Evolutionary conservation across 805 yeast genomes (phyloP).

Genomic region (Yarrowia sp.): DNA sequence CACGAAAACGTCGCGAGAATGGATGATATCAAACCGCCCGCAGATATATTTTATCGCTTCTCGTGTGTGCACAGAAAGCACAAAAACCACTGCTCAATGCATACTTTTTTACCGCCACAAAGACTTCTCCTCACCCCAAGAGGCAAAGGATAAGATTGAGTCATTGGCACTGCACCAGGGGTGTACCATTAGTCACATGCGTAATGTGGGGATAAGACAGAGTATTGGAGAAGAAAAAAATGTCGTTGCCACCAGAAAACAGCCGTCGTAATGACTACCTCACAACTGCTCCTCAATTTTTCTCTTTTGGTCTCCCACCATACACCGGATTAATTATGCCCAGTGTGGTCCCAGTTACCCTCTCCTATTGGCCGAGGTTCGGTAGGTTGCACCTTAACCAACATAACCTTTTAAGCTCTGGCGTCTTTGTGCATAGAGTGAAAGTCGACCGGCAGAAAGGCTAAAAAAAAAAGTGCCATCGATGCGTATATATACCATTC

Average conservation of each 20-base stretch:
- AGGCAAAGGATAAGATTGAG: slow-evolving; percentile 24
- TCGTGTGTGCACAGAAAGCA: too few species aligned
- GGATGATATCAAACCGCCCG: too few species aligned
- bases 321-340: slow-evolving; percentile 17
- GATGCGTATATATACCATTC: slow-evolving; percentile 1
- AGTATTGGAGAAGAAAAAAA: neutral
- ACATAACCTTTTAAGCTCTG: neutral
- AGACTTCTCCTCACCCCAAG: neutral
- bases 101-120: neutral
- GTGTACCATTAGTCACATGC: slow-evolving; percentile 26
- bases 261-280: neutral
- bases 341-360: slow-evolving; percentile 14
- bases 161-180: slow-evolving; percentile 26
- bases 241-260: too few species aligned
- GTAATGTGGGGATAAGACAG: slow-evolving; percentile 14
- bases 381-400: slow-evolving; percentile 19
- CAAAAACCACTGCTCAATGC: neutral
- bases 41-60: too few species aligned
- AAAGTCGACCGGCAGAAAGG: neutral
- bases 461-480: neutral
- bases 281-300: neutral
- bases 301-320: neutral
- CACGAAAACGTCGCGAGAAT: too few species aligned
- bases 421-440: neutral
- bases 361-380: slow-evolving; percentile 26